Evolutionary conservation across 495 filamentous ascomycete species (phyloP).

Genomic region (Penicillium pulvis): DNA sequence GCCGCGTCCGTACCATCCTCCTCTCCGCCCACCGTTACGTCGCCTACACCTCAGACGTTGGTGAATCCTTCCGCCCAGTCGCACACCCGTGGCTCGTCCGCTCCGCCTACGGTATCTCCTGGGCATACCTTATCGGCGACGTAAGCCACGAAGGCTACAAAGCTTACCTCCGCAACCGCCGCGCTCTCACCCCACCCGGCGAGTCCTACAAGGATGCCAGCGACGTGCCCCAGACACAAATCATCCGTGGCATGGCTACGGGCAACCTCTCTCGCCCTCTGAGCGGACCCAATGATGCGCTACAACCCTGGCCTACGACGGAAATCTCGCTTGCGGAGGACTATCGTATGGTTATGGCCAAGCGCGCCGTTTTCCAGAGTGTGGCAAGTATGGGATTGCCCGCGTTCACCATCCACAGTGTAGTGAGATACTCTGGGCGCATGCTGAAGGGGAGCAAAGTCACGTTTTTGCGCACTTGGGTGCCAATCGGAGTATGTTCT

Average conservation of each 20-base stretch:
- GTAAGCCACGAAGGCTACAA: slow-evolving; percentile 95
- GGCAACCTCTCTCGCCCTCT: slow-evolving; percentile 35
- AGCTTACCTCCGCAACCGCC: slow-evolving; percentile 81
- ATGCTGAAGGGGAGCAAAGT: slow-evolving; percentile 82
- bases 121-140: slow-evolving; percentile 89
- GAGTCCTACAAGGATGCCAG: slow-evolving; percentile 48
- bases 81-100: slow-evolving; percentile 82
- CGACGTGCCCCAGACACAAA: slow-evolving; percentile 28
- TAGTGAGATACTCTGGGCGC: slow-evolving; percentile 82
- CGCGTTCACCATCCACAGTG: slow-evolving; percentile 91
- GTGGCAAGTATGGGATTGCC: slow-evolving; percentile 92
- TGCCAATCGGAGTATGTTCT: slow-evolving; percentile 74
- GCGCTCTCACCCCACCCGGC: slow-evolving; percentile 40
- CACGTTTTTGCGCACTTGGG: slow-evolving; percentile 72
- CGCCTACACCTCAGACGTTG: slow-evolving; percentile 95
- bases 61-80: slow-evolving; percentile 93
- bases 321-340: slow-evolving; percentile 81
- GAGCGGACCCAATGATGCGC: slow-evolving; percentile 6
- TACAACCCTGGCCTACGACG: slow-evolving; percentile 35
- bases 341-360: slow-evolving; percentile 86
- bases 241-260: slow-evolving; percentile 44
- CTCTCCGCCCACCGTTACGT: slow-evolving; percentile 92
- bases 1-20: slow-evolving; percentile 83
- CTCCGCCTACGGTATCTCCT: slow-evolving; percentile 86
- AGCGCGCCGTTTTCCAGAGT: slow-evolving; percentile 86